Evolutionary conservation across 106 monocot genomes (phyloP), one percentile per base, ranked within the genome.

Genomic region (Posidonia australis): DNA sequence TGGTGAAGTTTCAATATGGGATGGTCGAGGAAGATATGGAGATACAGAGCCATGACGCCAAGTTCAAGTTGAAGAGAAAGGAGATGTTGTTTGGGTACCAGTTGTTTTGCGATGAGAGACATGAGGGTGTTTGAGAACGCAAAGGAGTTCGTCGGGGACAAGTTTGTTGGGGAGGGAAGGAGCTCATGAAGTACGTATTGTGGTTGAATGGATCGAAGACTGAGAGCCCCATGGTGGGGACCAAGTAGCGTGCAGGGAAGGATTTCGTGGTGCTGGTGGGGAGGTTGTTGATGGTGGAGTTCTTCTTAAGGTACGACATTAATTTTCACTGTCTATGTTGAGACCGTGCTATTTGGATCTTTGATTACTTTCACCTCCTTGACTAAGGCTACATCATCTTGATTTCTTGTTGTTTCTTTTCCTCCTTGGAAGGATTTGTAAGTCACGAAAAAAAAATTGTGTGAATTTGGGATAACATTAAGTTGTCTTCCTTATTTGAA

Each of bases 71-170:
- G 41, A 79, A 57, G 52, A 71, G 70, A 46, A 79, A 70, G 10
- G 79, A 83, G 63, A 77, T 79, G 73, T 17, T 77, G 11, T 83
- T 72, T 24, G 83, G 83, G 31, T 75, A 72, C 60, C 78, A 78
- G 64, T 78, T 75, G 1, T 51, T n/a, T 83, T 22, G 78, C 75
- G 22, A 83, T 75, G 9, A 21, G 59, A 13, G 83, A 83, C 68
- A 18, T 32, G 28, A 43, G 46, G 65, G 70, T 78, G 45, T 78
- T 78, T 51, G 36, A 36, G 13, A 27, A 65, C 22, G 62, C 44
- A 0, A 28, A 53, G 18, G 61, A 71, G 74, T 79, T 75, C 71
- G 79, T 79, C 9, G 51, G 59, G 6, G 74, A 79, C 61, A 25
- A 74, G 14, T 79, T 79, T 36, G 66, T 79, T 0, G 74, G 75